Evolutionary conservation across 2,329 filamentous ascomycete species (phyloP).

Genomic region (Myrmaecium sp.): DNA sequence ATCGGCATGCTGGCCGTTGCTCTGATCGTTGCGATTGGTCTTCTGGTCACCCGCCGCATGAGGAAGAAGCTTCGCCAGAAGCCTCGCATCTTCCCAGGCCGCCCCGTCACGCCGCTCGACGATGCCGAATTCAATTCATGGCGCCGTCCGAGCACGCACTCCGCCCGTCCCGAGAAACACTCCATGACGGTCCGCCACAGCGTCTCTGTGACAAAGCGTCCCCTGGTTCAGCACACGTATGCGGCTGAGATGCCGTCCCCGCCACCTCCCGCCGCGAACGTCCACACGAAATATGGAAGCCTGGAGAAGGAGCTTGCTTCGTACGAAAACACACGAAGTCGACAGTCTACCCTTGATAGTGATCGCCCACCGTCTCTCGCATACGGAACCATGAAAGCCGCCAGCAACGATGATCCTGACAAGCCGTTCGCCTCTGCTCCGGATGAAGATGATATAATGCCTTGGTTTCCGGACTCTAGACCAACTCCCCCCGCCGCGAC

Average conservation of each 20-base stretch:
- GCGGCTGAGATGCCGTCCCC: not conserved
- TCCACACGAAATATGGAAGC: slow-evolving; percentile 1
- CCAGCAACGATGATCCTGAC: slow-evolving; percentile 1
- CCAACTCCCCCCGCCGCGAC: not conserved
- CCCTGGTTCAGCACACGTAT: not conserved
- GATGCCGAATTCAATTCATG: slow-evolving; percentile 25
- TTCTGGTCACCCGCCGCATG: slow-evolving; percentile 17
- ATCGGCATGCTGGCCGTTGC: slow-evolving; percentile 16
- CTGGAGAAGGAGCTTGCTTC: slow-evolving; percentile 5
- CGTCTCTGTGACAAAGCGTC: slow-evolving; percentile 1
- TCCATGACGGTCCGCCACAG: too few species aligned
- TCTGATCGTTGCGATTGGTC: slow-evolving; percentile 11
- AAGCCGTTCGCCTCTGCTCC: not conserved
- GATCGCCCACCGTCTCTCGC: not conserved
- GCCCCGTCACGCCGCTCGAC: slow-evolving; percentile 21
- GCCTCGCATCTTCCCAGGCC: slow-evolving; percentile 17
- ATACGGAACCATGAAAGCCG: not conserved
- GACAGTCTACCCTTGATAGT: not conserved
- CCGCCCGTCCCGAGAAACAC: slow-evolving; percentile 18
- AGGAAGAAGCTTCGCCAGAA: slow-evolving; percentile 11
- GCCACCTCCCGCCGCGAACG: slow-evolving; percentile 4
- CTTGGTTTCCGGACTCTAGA: not conserved
- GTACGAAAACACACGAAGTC: slow-evolving; percentile 11
- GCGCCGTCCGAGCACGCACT: slow-evolving; percentile 21
- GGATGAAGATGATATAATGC: not conserved